These are phyloP conservation scores for Penicillium psychrofluorescens DNA, from an alignment of 495 filamentous ascomycete genomes.

Conservation along the genomic window DNA sequence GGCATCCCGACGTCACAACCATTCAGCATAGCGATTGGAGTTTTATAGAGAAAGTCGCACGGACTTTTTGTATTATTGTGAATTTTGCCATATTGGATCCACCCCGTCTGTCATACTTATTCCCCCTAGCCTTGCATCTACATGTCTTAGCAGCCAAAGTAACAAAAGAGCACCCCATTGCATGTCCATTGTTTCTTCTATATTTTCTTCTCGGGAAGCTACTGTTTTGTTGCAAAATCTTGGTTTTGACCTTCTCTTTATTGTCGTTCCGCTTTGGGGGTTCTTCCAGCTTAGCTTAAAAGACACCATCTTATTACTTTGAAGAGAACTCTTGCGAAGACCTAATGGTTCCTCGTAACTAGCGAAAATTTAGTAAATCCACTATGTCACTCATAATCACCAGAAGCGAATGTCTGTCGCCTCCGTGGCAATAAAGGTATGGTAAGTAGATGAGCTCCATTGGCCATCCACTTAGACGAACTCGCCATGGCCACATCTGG, in stretches of 20 bases:
- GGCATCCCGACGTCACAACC: slow-evolving; percentile 43
- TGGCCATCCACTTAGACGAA: too few species aligned
- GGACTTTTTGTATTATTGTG: slow-evolving; percentile 7
- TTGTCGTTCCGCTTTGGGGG: neutral
- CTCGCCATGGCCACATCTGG: too few species aligned
- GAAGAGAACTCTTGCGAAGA: too few species aligned
- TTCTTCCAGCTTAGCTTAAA: neutral
- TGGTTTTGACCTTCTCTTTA: neutral
- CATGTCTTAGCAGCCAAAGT: too few species aligned
- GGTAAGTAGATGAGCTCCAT: too few species aligned
- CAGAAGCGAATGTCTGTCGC: too few species aligned
- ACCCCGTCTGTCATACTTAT: too few species aligned
- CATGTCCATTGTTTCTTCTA: slow-evolving; percentile 8
- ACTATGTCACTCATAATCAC: neutral
- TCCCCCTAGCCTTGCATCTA: too few species aligned
- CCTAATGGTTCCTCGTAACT: too few species aligned
- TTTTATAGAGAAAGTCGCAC: slow-evolving; percentile 11
- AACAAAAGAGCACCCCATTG: slow-evolving; percentile 3
- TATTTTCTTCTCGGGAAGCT: neutral
- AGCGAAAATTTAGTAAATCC: too few species aligned
- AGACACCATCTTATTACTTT: too few species aligned
- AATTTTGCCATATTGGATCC: neutral
- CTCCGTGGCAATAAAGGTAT: too few species aligned
- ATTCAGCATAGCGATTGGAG: slow-evolving; percentile 40
- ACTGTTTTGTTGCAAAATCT: neutral